Evolutionary conservation across 148 eudicot species (phyloP).

Genomic region (Vaccinium corymbosum): DNA sequence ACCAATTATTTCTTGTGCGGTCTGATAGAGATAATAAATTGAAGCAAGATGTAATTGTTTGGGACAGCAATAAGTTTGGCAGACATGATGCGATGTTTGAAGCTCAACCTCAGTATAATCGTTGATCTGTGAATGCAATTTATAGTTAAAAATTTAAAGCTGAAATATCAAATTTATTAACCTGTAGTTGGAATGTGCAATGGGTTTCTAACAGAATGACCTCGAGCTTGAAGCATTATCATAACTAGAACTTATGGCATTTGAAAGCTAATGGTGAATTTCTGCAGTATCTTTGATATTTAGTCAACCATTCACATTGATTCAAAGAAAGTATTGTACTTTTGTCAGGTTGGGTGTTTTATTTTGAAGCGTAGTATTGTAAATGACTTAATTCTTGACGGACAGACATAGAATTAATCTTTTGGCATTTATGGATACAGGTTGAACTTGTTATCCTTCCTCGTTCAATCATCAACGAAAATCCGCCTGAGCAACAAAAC

Average conservation of each 20-base stretch:
- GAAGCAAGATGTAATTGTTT: not conserved
- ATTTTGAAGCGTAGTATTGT: not conserved
- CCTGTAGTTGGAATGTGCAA: not conserved
- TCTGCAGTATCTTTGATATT: not conserved
- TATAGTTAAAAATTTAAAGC: not conserved
- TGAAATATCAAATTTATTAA: not conserved
- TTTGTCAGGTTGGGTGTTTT: not conserved
- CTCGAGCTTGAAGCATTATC: not conserved
- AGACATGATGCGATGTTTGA: not conserved
- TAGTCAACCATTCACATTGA: conserved; percentile 3
- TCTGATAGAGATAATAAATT: not conserved
- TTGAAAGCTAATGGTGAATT: not conserved
- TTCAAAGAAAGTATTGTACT: not conserved
- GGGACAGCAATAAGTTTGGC: not conserved
- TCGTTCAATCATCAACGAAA: conserved; percentile 74
- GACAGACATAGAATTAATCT: not conserved
- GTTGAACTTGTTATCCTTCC: conserved; percentile 98
- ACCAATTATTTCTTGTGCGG: not conserved
- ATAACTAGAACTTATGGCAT: not conserved
- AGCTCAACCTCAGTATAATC: not conserved
- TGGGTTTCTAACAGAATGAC: not conserved
- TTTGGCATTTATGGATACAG: conserved; percentile 40
- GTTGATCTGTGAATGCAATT: not conserved
- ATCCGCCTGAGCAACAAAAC: conserved; percentile 76
- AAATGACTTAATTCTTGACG: not conserved